Conservation (phyloP, 371 early-diverging fungal species). For the Apophysomyces variabilis region DNA sequence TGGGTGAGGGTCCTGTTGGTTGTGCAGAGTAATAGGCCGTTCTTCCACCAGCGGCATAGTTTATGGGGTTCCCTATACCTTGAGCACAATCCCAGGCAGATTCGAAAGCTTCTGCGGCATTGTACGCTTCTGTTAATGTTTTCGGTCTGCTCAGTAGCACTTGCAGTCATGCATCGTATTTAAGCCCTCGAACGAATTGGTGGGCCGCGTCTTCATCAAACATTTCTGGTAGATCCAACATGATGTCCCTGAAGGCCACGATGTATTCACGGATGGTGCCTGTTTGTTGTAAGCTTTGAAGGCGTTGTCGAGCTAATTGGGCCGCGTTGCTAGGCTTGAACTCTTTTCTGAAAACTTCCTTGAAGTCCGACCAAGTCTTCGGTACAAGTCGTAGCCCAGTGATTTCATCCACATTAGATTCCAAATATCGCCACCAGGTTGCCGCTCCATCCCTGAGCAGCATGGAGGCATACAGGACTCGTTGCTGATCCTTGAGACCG, state of each 20-base stretch:
- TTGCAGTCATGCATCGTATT: constrained; percentile 15
- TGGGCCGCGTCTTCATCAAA: constrained; percentile 15
- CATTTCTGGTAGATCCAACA: constrained; percentile 23
- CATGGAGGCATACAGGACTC: too few relatives aligned
- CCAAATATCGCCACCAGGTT: constrained; percentile 11
- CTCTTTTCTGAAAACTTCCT: constrained; percentile 4
- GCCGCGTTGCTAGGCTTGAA: constrained; percentile 12
- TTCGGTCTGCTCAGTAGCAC: constrained; percentile 7
- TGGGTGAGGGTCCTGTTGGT: not conserved
- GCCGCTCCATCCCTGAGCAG: too few relatives aligned
- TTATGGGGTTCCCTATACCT: not conserved
- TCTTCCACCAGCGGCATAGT: not conserved
- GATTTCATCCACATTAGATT: not conserved
- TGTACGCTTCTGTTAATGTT: constrained; percentile 9
- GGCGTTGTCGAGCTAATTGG: constrained; percentile 3
- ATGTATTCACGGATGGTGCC: constrained; percentile 9
- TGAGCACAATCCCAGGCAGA: not conserved
- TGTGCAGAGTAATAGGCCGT: not conserved
- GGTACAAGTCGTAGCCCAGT: not conserved
- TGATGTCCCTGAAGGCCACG: too few relatives aligned
- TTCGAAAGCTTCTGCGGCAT: constrained; percentile 3
- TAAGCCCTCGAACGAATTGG: constrained; percentile 17
- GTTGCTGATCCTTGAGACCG: too few relatives aligned
- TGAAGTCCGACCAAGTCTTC: constrained; percentile 2
- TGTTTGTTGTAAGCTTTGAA: constrained; percentile 1